Conservation (phyloP, 2,329 filamentous ascomycete species). For the Hypoxylon sp. region DNA sequence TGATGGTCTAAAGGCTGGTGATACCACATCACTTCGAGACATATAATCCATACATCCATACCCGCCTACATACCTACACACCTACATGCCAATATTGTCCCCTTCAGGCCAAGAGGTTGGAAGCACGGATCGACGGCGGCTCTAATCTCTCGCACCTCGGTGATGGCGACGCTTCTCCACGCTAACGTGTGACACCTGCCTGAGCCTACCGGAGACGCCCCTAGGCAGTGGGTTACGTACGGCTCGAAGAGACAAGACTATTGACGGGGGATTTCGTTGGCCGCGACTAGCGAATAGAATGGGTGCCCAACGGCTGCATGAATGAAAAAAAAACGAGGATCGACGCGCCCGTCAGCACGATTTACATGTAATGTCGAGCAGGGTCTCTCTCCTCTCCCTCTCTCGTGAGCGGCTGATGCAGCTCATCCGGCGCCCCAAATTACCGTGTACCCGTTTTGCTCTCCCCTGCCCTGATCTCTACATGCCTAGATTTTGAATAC, state of each 20-base stretch:
- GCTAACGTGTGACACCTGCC: constrained; percentile 4
- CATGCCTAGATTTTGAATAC: neutral
- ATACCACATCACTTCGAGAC: constrained; percentile 14
- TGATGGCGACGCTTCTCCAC: constrained; percentile 26
- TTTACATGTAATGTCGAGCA: constrained; percentile 30
- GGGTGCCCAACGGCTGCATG: constrained; percentile 32
- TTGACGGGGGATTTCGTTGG: constrained; percentile 5
- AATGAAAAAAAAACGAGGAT: constrained; percentile 35
- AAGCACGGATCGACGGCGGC: constrained; percentile 20
- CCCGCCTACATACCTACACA: constrained; percentile 6
- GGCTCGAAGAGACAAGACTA: neutral
- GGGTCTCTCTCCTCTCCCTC: constrained; percentile 1
- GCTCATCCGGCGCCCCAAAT: constrained; percentile 15
- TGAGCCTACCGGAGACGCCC: too few species aligned
- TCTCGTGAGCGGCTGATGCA: constrained; percentile 20
- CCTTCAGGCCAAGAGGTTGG: neutral
- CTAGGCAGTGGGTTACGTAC: neutral
- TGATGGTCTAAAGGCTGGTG: constrained; percentile 12
- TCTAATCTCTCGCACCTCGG: constrained; percentile 9
- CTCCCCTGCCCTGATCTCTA: constrained; percentile 7
- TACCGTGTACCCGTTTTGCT: constrained; percentile 18
- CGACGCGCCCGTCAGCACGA: constrained; percentile 30
- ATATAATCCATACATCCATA: neutral
- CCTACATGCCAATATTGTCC: constrained; percentile 13
- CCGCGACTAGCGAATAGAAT: constrained; percentile 31